Base-by-base conservation (phyloP, 345 rosid genomes). In the Moricandia moricandioides region DNA sequence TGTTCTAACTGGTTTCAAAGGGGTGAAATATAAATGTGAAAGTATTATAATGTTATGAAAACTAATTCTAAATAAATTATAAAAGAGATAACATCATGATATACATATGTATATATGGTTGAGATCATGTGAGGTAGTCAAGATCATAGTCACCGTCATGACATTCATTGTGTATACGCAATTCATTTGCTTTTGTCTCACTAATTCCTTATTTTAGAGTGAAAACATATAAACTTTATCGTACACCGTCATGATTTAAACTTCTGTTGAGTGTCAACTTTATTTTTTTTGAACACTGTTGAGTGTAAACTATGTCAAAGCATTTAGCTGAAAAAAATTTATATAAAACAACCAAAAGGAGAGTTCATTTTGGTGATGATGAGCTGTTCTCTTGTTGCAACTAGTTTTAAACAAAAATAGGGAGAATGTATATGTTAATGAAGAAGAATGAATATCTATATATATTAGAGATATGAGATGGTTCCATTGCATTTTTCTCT, bases 71-170 rank as follows among this genome's bases (percentile, higher is more conserved):
- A 61, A 35, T 68, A 51, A 49, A 18, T 5, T 56, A 39, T 70
- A 39, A 37, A 30, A 37, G 58, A 63, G 70, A 21, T 55, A 17
- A 40, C 37, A 57, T 56, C 70, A 54, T 58, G 58, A 47, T 7
- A 35, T 35, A 35, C 31, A 35, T 35, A 35, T 35, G 1, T 47
- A 3, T 67, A 16, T 75, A 39, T 75, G 79, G 80, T 63, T 70
- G 75, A 77, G 71, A 63, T 70, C 71, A 63, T 40, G 65, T 70
- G 80, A 64, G 52, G 80, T 70, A 63, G 80, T 77, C 80, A 63
- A 63, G 71, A 76, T 76, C 80, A 62, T 55, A 62, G 75, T 63
- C 80, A 63, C 54, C 66, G 40, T 76, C 80, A 77, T 70, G 40
- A 56, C 71, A 70, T 64, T 33, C 75, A 77, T 70, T 70, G 58